Percentiles rank a stretch among this genome's conserved stretches.
Evolutionary conservation across 2,329 filamentous ascomycete species (phyloP).

Genomic region (Magnaporthiopsis incrustans): DNA sequence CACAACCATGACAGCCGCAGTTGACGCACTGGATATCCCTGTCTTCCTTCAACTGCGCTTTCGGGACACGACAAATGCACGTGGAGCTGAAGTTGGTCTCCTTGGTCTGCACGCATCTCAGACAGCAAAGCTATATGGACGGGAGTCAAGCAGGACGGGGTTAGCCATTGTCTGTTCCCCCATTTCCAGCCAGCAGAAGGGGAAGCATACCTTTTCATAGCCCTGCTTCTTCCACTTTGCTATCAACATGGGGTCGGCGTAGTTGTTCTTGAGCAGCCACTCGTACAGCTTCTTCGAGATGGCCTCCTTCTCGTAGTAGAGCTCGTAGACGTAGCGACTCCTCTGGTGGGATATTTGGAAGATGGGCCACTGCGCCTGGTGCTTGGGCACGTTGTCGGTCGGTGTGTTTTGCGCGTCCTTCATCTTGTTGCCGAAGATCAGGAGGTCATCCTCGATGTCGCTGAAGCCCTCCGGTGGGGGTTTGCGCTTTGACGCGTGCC

Average conservation of each 20-base stretch:
- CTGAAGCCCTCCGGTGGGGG: conserved; percentile 79
- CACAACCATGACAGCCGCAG: conserved; percentile 88
- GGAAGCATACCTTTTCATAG: conserved; percentile 72
- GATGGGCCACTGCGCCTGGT: conserved; percentile 93
- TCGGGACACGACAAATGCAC: conserved; percentile 92
- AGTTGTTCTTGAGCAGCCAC: conserved; percentile 92
- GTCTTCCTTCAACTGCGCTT: conserved; percentile 80
- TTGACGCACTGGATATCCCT: conserved; percentile 89
- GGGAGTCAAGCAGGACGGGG: not conserved
- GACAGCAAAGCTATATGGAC: conserved; percentile 67
- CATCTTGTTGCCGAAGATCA: conserved; percentile 86
- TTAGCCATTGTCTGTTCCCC: not conserved
- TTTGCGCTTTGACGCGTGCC: conserved; percentile 69
- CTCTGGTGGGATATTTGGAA: conserved; percentile 96
- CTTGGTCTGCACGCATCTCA: conserved; percentile 97
- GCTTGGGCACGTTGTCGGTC: conserved; percentile 68
- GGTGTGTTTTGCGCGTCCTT: conserved; percentile 91
- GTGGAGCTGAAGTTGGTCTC: conserved; percentile 98
- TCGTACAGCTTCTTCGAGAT: conserved; percentile 91
- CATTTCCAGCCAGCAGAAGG: not conserved
- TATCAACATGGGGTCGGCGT: conserved; percentile 90
- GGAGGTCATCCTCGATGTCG: conserved; percentile 79
- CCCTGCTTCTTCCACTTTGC: conserved; percentile 99
- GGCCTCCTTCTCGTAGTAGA: conserved; percentile 96
- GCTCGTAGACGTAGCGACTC: conserved; percentile 87